These are phyloP conservation scores for Lolium rigidum DNA, from an alignment of 176 grass and related monocot species.

Conservation along the genomic window DNA sequence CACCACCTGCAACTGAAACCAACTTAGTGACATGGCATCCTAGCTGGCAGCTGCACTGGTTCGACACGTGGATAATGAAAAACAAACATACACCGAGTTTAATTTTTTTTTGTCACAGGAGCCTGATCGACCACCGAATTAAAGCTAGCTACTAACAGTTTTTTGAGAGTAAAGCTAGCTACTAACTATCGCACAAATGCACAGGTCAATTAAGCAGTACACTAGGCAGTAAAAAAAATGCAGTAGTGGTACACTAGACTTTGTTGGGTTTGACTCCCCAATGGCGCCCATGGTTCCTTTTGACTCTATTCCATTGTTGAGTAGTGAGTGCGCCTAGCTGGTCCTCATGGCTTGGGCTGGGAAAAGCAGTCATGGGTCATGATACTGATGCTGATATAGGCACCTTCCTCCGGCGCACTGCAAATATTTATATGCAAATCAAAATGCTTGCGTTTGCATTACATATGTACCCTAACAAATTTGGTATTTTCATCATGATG, in stretches of 20 bases:
- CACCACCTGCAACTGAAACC: neutral
- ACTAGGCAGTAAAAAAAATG: neutral
- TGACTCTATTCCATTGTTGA: constrained; percentile 10
- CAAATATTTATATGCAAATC: neutral
- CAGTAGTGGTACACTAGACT: neutral
- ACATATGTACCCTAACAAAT: too few relatives aligned
- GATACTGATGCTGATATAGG: neutral
- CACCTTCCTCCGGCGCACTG: neutral
- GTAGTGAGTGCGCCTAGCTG: constrained; percentile 14
- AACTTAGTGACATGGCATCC: neutral
- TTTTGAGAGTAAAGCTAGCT: neutral
- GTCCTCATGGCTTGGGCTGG: constrained; percentile 12
- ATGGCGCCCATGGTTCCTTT: constrained; percentile 17
- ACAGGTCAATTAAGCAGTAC: neutral
- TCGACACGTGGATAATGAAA: neutral
- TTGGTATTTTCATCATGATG: neutral
- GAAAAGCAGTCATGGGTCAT: constrained; percentile 19
- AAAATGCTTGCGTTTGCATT: neutral
- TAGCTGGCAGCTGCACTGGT: neutral
- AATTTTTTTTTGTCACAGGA: neutral
- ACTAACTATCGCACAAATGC: neutral
- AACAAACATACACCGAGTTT: too few relatives aligned
- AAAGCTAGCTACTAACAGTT: too few relatives aligned
- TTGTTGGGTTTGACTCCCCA: constrained; percentile 30
- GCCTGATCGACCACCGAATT: neutral